Evolutionary conservation across 441 rosid genomes (phyloP), one percentile per base, ranked within the genome.

Genomic region (Populus tomentosa): DNA sequence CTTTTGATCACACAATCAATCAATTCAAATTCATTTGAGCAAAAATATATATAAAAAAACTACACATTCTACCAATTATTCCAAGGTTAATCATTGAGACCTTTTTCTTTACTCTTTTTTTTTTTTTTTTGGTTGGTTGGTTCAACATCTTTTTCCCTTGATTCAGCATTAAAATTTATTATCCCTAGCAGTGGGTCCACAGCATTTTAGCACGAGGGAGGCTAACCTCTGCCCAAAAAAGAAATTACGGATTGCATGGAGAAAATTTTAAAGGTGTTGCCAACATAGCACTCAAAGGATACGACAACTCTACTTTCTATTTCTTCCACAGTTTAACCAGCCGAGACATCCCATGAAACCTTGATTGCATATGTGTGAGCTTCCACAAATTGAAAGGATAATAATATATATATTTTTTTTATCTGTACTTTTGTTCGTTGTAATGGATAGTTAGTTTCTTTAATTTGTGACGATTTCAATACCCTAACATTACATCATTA

Each of bases 391-490:
- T 38, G 16, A 69, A 69, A 42, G 18, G 53, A 38, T 10, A 50
- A 6, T 67, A 1, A 40, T 38, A 2, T 0, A 10, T 32, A 4
- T 2, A 8, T 7, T 6, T 26, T 14, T 46, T 50, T 50, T 5
- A 10, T 21, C 46, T 13, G 23, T 28, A 0, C 3, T 10, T 2
- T 14, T 40, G 46, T 40, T 40, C 46, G 4, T 40, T 10, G 14
- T 46, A 46, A 4, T 5, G 2, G 28, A 35, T 21, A 11, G 14
- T 18, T 21, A 23, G 13, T 40, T 75, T 21, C 5, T 4, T 35
- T 65, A n/a, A n/a, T n/a, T n/a, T 69, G 14, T 69, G 77, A 75
- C 78, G 78, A 50, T 36, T 21, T 53, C 10, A 66, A 33, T 75
- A 68, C 73, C 32, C 73, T 30, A 14, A 56, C 33, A 75, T 53